These are phyloP conservation scores for Athelia psychrophila DNA, from an alignment of 1,284 basidiomycete genomes.

Conservation along the genomic window DNA sequence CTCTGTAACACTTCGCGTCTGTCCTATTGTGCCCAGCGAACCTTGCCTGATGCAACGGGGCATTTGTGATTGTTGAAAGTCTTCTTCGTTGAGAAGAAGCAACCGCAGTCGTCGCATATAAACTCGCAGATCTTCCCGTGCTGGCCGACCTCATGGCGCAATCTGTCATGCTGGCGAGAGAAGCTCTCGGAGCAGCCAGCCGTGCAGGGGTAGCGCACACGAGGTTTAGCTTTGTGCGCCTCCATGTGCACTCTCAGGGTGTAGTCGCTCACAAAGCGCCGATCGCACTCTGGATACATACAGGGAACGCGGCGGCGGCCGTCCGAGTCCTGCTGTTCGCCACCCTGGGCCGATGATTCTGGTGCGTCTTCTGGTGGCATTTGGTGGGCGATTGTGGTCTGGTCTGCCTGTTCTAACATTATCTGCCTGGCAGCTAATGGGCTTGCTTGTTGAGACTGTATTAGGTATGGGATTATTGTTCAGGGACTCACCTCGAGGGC, in stretches of 20 bases:
- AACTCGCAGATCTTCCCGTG: constrained; percentile 49
- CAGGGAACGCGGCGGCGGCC: constrained; percentile 44
- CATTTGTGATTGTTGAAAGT: constrained; percentile 50
- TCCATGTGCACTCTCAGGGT: constrained; percentile 50
- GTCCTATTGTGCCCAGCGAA: constrained; percentile 31
- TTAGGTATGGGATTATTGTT: too few species aligned
- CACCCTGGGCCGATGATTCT: too few species aligned
- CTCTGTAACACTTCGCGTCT: too few species aligned
- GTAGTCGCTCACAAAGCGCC: constrained; percentile 47
- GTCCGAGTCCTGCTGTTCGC: constrained; percentile 4
- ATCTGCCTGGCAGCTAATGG: too few species aligned
- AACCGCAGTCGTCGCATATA: constrained; percentile 41
- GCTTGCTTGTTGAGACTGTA: too few species aligned
- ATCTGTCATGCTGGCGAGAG: constrained; percentile 46
- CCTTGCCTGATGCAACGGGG: constrained; percentile 39
- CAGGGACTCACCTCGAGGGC: too few species aligned
- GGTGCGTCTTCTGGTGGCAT: too few species aligned
- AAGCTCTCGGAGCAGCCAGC: constrained; percentile 47
- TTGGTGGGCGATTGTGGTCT: too few species aligned
- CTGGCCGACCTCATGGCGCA: constrained; percentile 50
- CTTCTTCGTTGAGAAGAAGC: constrained; percentile 47
- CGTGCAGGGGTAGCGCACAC: constrained; percentile 41
- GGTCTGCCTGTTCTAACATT: too few species aligned
- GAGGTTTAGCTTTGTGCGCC: constrained; percentile 48
- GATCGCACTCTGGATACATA: constrained; percentile 37